Conservation (phyloP, 78 protist genomes). For the Pigoraptor vietnamica region DNA sequence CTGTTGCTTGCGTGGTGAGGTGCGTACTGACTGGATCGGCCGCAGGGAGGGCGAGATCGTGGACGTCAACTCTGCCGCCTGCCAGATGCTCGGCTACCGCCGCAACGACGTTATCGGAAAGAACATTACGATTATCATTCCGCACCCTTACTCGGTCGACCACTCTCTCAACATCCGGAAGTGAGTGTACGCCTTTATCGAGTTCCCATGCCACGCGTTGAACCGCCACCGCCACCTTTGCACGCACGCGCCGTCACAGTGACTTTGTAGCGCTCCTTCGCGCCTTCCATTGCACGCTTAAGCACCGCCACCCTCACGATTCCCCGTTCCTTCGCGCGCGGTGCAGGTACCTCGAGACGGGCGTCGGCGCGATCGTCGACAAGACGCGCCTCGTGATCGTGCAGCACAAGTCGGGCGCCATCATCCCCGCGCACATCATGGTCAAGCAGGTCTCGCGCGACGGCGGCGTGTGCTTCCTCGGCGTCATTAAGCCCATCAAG, state of each 20-base stretch:
- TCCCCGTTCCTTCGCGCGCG: too few species aligned
- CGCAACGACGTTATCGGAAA: not conserved
- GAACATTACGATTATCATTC: not conserved
- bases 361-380: not conserved
- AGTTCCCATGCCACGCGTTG: too few species aligned
- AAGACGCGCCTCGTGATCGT: not conserved
- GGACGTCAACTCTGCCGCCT: not conserved
- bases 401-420: not conserved
- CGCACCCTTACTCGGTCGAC: not conserved
- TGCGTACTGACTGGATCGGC: too few species aligned
- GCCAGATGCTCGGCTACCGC: not conserved
- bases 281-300: too few species aligned
- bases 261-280: too few species aligned
- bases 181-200: too few species aligned
- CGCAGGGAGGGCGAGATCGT: not conserved
- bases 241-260: too few species aligned
- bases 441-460: not conserved
- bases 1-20: too few species aligned
- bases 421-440: not conserved
- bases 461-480: not conserved
- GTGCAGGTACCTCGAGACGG: not conserved
- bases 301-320: too few species aligned
- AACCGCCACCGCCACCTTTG: too few species aligned
- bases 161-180: not conserved
- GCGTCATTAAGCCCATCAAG: not conserved